phyloP scores from a whole-genome alignment of 805 yeast genomes.

The Cyberlindnera sargentensis region DNA sequence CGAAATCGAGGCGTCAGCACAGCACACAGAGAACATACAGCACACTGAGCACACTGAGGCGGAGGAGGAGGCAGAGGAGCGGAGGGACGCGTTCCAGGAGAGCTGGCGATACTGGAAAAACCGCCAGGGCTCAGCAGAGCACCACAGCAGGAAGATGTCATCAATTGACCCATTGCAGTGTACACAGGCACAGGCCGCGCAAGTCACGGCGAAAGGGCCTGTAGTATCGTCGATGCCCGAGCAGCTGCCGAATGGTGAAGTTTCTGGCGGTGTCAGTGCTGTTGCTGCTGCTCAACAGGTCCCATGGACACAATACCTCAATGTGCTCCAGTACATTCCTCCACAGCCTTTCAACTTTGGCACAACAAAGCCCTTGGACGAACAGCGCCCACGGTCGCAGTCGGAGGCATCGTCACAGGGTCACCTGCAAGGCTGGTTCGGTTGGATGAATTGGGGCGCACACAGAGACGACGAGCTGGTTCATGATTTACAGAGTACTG shows the following conservation, averaged over 20 bases:
- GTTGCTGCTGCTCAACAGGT: neutral
- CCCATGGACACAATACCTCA: constrained; percentile 5
- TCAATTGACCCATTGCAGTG: constrained; percentile 13
- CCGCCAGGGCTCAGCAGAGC: constrained; percentile 18
- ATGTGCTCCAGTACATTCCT: constrained; percentile 7
- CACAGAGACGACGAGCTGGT: constrained; percentile 6
- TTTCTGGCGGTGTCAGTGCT: neutral
- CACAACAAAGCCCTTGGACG: neutral
- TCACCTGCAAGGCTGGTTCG: constrained; percentile 9
- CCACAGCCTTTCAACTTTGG: constrained; percentile 1
- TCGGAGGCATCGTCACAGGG: constrained; percentile 1
- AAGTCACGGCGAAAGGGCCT: neutral
- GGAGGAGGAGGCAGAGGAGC: neutral
- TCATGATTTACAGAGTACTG: constrained; percentile 9
- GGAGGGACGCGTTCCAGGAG: constrained; percentile 6
- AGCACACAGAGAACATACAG: neutral
- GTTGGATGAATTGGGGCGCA: constrained; percentile 10
- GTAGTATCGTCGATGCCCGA: neutral
- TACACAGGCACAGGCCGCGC: neutral
- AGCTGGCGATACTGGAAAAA: constrained; percentile 21
- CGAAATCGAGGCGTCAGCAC: neutral
- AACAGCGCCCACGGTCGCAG: neutral
- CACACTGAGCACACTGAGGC: neutral
- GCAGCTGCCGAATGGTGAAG: neutral
- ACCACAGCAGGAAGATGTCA: constrained; percentile 9